Conservation (phyloP, 768 basidiomycete species). For the Tephrocybe rancida region DNA sequence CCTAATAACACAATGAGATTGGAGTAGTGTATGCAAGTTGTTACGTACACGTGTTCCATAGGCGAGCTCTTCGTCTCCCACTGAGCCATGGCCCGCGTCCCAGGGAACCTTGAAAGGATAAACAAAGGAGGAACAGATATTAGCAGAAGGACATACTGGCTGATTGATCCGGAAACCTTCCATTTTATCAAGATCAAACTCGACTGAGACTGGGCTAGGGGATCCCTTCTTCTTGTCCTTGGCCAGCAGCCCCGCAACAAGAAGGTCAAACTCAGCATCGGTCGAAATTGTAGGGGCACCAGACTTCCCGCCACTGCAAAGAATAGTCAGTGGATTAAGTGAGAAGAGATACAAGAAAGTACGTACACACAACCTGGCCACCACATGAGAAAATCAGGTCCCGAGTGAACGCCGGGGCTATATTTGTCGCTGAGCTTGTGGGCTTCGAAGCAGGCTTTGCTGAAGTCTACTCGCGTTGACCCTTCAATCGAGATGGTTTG, state of each 20-base stretch:
- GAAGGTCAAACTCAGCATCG: too few species aligned
- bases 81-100: not conserved
- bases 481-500: conserved; percentile 5
- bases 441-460: conserved; percentile 13
- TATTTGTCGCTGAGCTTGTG: conserved; percentile 17
- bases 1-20: conserved; percentile 1
- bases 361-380: conserved; percentile 11
- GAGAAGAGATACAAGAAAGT: not conserved
- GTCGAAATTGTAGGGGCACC: too few species aligned
- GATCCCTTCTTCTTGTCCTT: too few species aligned
- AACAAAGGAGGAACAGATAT: not conserved
- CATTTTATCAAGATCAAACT: conserved; percentile 25
- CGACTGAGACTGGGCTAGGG: not conserved
- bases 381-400: conserved; percentile 23
- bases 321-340: too few species aligned
- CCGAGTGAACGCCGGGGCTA: conserved; percentile 17
- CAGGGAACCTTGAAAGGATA: not conserved
- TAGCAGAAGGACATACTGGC: conserved; percentile 5
- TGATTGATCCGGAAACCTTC: conserved; percentile 20
- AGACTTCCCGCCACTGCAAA: too few species aligned
- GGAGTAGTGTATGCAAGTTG: not conserved
- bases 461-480: conserved; percentile 8
- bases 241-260: too few species aligned
- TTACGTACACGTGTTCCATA: conserved; percentile 16
- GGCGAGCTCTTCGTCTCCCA: conserved; percentile 15